Evolutionary conservation across 495 filamentous ascomycete genomes (phyloP).

Genomic region (Aspergillus sparsus): DNA sequence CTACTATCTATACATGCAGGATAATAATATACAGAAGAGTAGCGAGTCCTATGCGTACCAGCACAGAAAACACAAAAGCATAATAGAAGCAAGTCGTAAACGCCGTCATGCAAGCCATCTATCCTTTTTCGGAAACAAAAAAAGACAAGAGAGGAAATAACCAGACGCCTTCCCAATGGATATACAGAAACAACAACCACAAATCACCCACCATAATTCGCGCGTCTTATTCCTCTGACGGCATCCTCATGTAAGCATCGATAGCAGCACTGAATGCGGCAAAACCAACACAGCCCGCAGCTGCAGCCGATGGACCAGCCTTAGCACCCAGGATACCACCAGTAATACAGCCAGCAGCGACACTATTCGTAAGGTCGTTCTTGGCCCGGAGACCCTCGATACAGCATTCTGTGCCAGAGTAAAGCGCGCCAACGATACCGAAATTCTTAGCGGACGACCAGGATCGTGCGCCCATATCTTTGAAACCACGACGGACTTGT

Average conservation of each 20-base stretch:
- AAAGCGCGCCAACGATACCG: constrained; percentile 85
- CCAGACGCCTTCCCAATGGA: constrained; percentile 2
- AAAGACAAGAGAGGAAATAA: too few species aligned
- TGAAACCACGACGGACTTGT: constrained; percentile 81
- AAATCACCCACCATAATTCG: too few species aligned
- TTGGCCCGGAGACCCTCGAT: constrained; percentile 90
- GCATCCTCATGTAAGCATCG: constrained; percentile 83
- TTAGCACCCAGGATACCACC: constrained; percentile 81
- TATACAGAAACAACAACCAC: not conserved
- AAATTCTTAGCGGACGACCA: constrained; percentile 93
- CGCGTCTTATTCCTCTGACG: constrained; percentile 30
- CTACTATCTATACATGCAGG: too few species aligned
- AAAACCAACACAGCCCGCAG: constrained; percentile 88
- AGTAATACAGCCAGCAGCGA: constrained; percentile 86
- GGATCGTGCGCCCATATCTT: constrained; percentile 86
- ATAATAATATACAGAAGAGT: constrained; percentile 16
- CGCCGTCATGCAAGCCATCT: constrained; percentile 21
- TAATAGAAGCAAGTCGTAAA: not conserved
- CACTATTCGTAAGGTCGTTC: constrained; percentile 89
- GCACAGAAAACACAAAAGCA: not conserved
- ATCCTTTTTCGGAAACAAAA: not conserved
- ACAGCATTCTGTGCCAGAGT: constrained; percentile 89
- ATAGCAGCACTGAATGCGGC: constrained; percentile 95
- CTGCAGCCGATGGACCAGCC: constrained; percentile 88
- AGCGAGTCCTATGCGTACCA: constrained; percentile 16